Evolutionary conservation across 257 asterid genomes (phyloP).

Genomic region (Phtheirospermum japonicum): DNA sequence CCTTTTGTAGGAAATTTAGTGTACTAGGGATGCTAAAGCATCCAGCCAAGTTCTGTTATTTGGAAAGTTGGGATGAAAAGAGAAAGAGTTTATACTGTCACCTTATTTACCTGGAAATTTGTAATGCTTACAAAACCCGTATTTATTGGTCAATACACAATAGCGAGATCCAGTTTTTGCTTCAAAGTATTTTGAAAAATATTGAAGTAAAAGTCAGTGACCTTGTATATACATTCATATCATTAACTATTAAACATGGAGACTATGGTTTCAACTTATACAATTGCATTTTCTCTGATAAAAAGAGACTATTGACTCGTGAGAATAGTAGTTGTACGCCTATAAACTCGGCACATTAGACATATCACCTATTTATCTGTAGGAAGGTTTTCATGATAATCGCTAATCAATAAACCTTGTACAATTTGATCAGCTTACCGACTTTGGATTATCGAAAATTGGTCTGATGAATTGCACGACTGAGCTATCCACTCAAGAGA

Average conservation of each 20-base stretch:
- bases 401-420: conserved; percentile 10
- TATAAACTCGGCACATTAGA: background rate
- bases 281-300: background rate
- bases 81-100: conserved; percentile 10
- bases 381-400: background rate
- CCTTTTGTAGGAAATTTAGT: conserved; percentile 17
- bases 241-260: conserved; percentile 4
- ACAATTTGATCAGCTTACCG: conserved; percentile 75
- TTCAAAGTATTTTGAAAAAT: conserved; percentile 14
- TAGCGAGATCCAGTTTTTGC: background rate
- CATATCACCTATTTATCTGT: background rate
- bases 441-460: conserved; percentile 92
- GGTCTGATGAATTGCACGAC: conserved; percentile 93
- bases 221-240: conserved; percentile 7
- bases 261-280: conserved; percentile 15
- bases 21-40: conserved; percentile 5
- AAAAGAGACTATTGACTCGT: conserved; percentile 10
- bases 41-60: conserved; percentile 1
- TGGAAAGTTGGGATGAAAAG: background rate
- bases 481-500: conserved; percentile 63
- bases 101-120: conserved; percentile 2
- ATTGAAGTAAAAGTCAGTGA: conserved; percentile 19
- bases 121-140: conserved; percentile 15
- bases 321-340: conserved; percentile 12
- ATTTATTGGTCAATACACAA: conserved; percentile 14